Evolutionary conservation across 306 rosid genomes (phyloP).

Genomic region (Quercus bicolor): DNA sequence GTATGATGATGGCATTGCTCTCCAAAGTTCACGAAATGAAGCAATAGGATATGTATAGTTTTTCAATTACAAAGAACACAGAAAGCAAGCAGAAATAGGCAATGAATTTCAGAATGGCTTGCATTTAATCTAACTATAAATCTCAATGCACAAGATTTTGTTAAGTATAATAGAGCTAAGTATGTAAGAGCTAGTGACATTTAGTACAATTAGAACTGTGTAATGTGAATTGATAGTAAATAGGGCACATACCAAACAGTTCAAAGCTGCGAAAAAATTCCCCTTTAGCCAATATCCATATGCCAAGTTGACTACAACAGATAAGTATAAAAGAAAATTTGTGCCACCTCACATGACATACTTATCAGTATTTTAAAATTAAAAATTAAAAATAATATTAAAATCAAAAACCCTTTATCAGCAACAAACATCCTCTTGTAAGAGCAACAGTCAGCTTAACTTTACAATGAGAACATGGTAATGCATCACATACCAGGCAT

Average conservation of each 20-base stretch:
- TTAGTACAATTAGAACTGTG: background rate
- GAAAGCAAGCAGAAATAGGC: too few relatives aligned
- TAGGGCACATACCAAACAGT: conserved; percentile 56
- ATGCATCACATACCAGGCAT: background rate
- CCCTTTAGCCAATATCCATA: conserved; percentile 83
- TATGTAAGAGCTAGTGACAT: background rate
- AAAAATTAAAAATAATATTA: background rate
- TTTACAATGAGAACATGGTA: background rate
- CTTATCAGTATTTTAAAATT: background rate
- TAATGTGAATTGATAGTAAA: conserved; percentile 22
- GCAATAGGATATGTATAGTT: too few relatives aligned
- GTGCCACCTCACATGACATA: background rate
- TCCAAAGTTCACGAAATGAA: too few relatives aligned
- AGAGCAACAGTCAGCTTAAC: background rate
- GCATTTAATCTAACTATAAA: background rate
- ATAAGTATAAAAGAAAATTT: conserved; percentile 3
- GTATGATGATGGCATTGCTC: too few relatives aligned
- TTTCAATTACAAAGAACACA: too few relatives aligned
- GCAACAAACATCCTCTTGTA: background rate
- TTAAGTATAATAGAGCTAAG: background rate
- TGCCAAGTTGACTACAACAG: conserved; percentile 76
- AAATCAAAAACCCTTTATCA: background rate
- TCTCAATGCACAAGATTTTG: background rate
- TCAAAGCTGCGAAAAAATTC: conserved; percentile 63
- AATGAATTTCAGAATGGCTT: background rate